phyloP scores from a whole-genome alignment of 169 alveolate species.

The Theileria luwenshuni region DNA sequence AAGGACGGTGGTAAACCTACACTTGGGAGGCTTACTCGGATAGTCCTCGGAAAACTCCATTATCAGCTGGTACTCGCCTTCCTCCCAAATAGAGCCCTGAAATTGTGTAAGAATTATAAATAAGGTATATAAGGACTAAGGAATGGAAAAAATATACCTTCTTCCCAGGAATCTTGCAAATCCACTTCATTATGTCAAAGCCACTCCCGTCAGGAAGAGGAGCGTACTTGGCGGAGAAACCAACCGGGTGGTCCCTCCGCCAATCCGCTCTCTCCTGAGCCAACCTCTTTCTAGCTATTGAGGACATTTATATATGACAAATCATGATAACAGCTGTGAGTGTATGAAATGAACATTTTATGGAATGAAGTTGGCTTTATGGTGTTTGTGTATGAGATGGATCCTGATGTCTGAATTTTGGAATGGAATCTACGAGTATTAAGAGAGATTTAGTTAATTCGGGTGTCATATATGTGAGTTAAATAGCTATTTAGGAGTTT shows the following conservation, averaged over 20 bases:
- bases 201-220: conserved; percentile 90
- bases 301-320: conserved; percentile 60
- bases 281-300: conserved; percentile 86
- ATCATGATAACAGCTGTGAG: no score
- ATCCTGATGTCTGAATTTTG: no score
- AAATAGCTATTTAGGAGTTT: no score
- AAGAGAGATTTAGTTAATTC: no score
- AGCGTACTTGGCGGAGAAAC: conserved; percentile 95
- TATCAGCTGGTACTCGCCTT: conserved; percentile 93
- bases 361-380: no score
- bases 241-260: conserved; percentile 97
- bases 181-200: conserved; percentile 92
- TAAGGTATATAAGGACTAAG: conserved; percentile 1
- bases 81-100: conserved; percentile 94
- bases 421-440: no score
- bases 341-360: no score
- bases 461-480: no score
- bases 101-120: not conserved
- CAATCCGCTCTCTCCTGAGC: conserved; percentile 94
- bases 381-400: no score
- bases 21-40: conserved; percentile 99
- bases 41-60: conserved; percentile 98
- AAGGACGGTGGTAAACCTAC: conserved; percentile 94
- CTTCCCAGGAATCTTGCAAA: conserved; percentile 96
- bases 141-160: conserved; percentile 76